phyloP scores from a whole-genome alignment of 768 basidiomycete species.

The Termitomyces sp. region DNA sequence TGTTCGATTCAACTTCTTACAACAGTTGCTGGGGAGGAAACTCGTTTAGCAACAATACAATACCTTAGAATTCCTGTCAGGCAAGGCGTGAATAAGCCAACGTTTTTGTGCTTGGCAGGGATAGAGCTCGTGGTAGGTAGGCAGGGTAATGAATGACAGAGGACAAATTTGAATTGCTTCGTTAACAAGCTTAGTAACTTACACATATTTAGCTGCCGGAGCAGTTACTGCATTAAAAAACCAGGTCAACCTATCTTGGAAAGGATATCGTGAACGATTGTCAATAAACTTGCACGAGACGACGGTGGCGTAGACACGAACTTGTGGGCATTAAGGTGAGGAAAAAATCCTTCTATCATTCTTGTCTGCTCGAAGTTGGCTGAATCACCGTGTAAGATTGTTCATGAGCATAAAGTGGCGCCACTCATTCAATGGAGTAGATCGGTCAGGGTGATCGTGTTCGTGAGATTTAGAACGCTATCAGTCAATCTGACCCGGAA shows the following conservation, averaged over 20 bases:
- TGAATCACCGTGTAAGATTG: neutral
- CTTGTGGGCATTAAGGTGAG: neutral
- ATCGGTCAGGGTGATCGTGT: neutral
- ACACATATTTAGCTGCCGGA: neutral
- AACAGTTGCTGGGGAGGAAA: neutral
- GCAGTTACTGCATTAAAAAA: neutral
- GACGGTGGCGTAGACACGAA: neutral
- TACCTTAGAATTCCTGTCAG: neutral
- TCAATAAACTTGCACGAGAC: no score
- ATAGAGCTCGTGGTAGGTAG: neutral
- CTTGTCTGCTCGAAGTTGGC: neutral
- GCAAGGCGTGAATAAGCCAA: neutral
- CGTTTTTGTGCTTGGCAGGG: neutral
- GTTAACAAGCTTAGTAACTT: neutral
- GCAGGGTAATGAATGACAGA: neutral
- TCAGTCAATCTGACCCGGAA: neutral
- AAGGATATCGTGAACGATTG: neutral
- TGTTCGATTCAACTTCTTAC: neutral
- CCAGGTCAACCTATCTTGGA: neutral
- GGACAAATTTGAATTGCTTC: neutral
- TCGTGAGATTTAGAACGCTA: neutral
- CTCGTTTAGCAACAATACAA: no score
- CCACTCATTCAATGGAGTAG: neutral
- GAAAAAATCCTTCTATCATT: neutral
- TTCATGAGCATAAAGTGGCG: neutral